phyloP scores from a whole-genome alignment of 192 early-diverging fungal genomes.

The Umbelopsis sp. region DNA sequence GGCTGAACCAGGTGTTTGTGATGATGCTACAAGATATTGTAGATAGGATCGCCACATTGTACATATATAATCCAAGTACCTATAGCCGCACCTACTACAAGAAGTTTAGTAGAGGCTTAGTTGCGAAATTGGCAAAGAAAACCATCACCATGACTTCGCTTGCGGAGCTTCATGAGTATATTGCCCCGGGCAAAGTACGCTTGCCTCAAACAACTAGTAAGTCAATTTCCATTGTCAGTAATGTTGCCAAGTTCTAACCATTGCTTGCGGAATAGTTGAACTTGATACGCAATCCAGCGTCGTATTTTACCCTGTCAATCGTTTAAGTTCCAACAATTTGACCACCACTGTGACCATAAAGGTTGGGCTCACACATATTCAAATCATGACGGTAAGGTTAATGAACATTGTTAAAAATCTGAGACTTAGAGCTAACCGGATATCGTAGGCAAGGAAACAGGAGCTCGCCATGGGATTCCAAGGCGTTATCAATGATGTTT shows the following conservation, averaged over 20 bases:
- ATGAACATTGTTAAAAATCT: not conserved
- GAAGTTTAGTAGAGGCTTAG: slow-evolving; percentile 23
- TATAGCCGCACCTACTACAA: slow-evolving; percentile 58
- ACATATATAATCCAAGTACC: slow-evolving; percentile 72
- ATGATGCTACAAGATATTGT: slow-evolving; percentile 56
- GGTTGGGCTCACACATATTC: slow-evolving; percentile 77
- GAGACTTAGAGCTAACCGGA: not conserved
- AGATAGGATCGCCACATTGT: slow-evolving; percentile 56
- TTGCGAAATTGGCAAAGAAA: slow-evolving; percentile 47
- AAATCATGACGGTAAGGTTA: slow-evolving; percentile 64
- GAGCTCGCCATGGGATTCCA: slow-evolving; percentile 72
- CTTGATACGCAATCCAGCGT: slow-evolving; percentile 72
- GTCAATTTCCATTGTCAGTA: slow-evolving; percentile 42
- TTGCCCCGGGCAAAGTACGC: slow-evolving; percentile 61
- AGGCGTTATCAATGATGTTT: slow-evolving; percentile 82
- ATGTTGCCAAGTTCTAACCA: slow-evolving; percentile 38
- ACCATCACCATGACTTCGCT: slow-evolving; percentile 59
- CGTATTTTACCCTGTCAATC: slow-evolving; percentile 63
- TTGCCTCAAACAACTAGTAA: slow-evolving; percentile 65
- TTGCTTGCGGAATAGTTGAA: slow-evolving; percentile 38
- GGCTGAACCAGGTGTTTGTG: slow-evolving; percentile 59
- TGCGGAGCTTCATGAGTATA: slow-evolving; percentile 64
- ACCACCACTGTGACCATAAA: slow-evolving; percentile 77
- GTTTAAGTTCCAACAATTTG: slow-evolving; percentile 59
- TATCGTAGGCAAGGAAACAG: slow-evolving; percentile 50